phyloP scores from a whole-genome alignment of 2,329 filamentous ascomycete species.

The Talaromyces funiculosus region DNA sequence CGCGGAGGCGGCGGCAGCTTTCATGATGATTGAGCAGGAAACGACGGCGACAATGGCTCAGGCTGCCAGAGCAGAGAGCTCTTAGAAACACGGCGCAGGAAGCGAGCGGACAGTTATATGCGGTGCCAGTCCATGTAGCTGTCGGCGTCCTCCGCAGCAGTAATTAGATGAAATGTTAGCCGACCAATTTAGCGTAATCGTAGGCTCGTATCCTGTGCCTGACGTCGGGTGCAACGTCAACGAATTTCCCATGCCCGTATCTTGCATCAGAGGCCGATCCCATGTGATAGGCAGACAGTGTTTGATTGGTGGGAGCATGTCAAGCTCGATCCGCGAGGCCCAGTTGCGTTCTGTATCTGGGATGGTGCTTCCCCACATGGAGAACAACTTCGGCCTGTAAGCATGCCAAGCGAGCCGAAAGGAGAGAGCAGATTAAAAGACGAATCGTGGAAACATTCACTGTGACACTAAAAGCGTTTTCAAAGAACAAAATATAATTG shows the following conservation, averaged over 20 bases:
- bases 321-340: background rate
- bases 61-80: no score
- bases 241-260: background rate
- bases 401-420: no score
- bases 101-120: no score
- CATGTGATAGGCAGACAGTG: background rate
- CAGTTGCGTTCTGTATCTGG: background rate
- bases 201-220: background rate
- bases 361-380: background rate
- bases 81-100: no score
- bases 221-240: background rate
- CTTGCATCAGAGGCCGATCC: background rate
- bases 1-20: conserved; percentile 7
- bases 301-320: background rate
- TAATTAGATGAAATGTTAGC: background rate
- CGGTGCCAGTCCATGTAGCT: no score
- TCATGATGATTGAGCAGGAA: conserved; percentile 1
- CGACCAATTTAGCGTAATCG: background rate
- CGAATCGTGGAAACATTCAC: no score
- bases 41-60: background rate
- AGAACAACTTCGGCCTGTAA: no score
- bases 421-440: no score
- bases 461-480: no score
- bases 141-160: background rate
- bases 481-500: no score